Evolutionary conservation across 1,284 basidiomycete genomes (phyloP).

Genomic region (Cystobasidium sp.): DNA sequence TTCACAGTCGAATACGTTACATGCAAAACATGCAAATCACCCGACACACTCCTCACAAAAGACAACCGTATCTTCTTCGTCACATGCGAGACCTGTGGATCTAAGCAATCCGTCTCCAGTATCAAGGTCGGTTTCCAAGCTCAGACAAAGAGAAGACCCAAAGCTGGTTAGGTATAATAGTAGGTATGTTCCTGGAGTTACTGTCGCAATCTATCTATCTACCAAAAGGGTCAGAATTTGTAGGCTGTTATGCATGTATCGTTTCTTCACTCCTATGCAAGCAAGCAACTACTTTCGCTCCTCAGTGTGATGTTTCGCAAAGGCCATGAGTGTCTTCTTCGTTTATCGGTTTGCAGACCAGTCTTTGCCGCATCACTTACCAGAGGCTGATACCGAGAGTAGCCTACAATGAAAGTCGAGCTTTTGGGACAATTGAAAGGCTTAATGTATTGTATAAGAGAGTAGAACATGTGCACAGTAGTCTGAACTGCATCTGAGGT

Average conservation of each 20-base stretch:
- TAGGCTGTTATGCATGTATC: too few species aligned
- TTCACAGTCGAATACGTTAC: constrained; percentile 93
- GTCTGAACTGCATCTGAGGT: background rate
- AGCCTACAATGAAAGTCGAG: background rate
- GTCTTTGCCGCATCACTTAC: too few species aligned
- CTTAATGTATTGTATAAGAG: background rate
- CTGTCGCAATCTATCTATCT: too few species aligned
- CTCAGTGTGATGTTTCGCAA: too few species aligned
- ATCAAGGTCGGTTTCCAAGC: constrained; percentile 99
- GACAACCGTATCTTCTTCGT: constrained; percentile 99
- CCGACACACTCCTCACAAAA: constrained; percentile 81
- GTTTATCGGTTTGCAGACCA: too few species aligned
- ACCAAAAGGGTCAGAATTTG: too few species aligned
- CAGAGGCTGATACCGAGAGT: too few species aligned
- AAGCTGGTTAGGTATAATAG: constrained; percentile 28
- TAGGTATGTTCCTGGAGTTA: background rate
- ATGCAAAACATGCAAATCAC: constrained; percentile 99
- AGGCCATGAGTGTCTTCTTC: too few species aligned
- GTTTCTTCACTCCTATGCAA: too few species aligned
- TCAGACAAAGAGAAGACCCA: constrained; percentile 73
- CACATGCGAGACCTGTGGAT: constrained; percentile 75
- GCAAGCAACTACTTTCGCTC: too few species aligned
- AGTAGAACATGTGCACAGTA: background rate
- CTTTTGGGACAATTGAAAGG: constrained; percentile 7
- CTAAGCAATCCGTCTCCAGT: constrained; percentile 79